Evolutionary conservation across 2,329 filamentous ascomycete genomes (phyloP), one percentile per base, ranked within the genome.

Genomic region (Aspergillus proliferans): DNA sequence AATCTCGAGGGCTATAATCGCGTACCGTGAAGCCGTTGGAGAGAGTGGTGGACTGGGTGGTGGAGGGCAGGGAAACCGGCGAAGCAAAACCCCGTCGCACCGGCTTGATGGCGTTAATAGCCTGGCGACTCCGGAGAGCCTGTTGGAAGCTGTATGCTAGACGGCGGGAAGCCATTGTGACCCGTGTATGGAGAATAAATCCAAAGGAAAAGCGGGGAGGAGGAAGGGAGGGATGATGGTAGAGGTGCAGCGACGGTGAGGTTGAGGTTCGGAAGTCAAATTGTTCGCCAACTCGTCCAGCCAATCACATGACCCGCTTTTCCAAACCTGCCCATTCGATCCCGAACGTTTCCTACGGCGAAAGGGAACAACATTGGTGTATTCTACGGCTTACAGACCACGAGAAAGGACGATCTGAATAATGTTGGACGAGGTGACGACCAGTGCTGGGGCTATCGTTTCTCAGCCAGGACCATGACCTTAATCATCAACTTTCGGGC

Each of bases 1-100:
- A 45, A 44, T 36, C 40, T 36, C 39, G 44, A 18, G 41, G 24
- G 30, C 39, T 19, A 40, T 22, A 9, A 19, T 44, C 39, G 54
- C 77, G 57, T 80, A 96, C 92, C 67, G 93, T 98, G 79, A 98
- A 83, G 73, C 93, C 93, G 81, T 97, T 98, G 77, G 86, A 88
- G 70, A 98, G 82, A 48, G 93, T 98, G 57, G 93, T 97, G 66
- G 88, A 91, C 81, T 97, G 86, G 65, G 91, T 96, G 79, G 88
- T 92, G 58, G 79, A 84, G 78, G 74, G 85, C 81, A 69, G 58
- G 48, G 64, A 63, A 56, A 93, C 85, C 64, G 92, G 91, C 61
- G 91, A 92, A 67, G 92, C 92, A 71, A 96, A 89, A 70, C 87
- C 87, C 79, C 92, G 84, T 75, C 83, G 86, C 75, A 93, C 78